Percentiles rank a stretch among this genome's conserved stretches.
Conservation (phyloP, 352 stramenopile genomes). For the Phytopythium sindhum region DNA sequence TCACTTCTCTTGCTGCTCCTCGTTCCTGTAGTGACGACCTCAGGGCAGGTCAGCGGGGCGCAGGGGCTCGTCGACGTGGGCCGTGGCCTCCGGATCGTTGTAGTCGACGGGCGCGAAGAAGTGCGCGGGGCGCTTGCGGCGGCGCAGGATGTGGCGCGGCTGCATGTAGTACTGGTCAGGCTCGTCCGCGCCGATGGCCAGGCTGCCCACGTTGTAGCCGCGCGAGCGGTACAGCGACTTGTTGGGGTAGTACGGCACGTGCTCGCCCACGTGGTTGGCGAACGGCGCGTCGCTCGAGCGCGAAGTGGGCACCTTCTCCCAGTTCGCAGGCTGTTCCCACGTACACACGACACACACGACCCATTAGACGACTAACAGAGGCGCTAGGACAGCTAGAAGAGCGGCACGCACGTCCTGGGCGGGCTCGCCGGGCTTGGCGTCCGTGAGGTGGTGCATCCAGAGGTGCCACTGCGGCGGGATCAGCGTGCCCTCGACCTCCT, state of each 20-base stretch:
- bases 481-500: slow-evolving; percentile 75
- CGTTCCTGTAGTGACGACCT: slow-evolving; percentile 11
- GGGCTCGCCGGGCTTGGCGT: slow-evolving; percentile 52
- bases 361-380: background rate
- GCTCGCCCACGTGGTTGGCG: slow-evolving; percentile 56
- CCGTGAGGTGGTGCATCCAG: slow-evolving; percentile 82
- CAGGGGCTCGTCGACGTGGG: slow-evolving; percentile 42
- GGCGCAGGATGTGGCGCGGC: slow-evolving; percentile 64
- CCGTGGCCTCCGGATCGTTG: slow-evolving; percentile 64
- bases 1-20: slow-evolving; percentile 2
- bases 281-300: slow-evolving; percentile 64
- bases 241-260: slow-evolving; percentile 73
- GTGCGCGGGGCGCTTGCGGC: slow-evolving; percentile 54
- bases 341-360: slow-evolving; percentile 6
- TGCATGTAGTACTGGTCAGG: slow-evolving; percentile 85
- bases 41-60: slow-evolving; percentile 62
- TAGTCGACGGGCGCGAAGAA: slow-evolving; percentile 81
- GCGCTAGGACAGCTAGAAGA: background rate
- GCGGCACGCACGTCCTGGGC: slow-evolving; percentile 50
- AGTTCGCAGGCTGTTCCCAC: slow-evolving; percentile 52
- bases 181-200: slow-evolving; percentile 53
- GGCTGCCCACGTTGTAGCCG: slow-evolving; percentile 76
- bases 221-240: slow-evolving; percentile 74
- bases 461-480: slow-evolving; percentile 83
- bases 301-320: slow-evolving; percentile 57